A percentile compares a stretch with the other conserved stretches of the same genome.
These are phyloP conservation scores for Kuraishia hungarica DNA, from an alignment of 805 yeast genomes.

Conservation along the genomic window DNA sequence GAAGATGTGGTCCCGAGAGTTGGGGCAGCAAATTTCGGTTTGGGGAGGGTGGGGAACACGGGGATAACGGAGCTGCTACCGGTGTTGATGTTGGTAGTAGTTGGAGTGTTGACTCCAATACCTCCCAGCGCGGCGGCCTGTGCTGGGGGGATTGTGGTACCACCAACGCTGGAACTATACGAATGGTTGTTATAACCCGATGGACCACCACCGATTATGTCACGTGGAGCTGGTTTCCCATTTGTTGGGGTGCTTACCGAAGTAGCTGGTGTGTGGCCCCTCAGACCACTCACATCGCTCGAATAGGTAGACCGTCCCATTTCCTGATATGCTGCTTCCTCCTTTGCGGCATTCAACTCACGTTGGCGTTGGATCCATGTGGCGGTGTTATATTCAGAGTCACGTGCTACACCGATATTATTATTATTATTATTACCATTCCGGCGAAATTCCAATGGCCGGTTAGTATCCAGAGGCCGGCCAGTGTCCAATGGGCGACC, in stretches of 20 bases:
- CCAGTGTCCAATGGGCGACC: no score
- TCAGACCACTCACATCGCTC: background rate
- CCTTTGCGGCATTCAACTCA: background rate
- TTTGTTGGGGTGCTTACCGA: background rate
- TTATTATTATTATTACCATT: no score
- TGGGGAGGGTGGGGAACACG: background rate
- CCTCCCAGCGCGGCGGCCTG: no score
- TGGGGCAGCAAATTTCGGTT: background rate
- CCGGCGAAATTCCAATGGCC: background rate
- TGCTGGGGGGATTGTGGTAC: background rate
- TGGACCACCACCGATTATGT: background rate
- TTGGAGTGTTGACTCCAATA: no score
- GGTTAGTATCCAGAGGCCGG: background rate
- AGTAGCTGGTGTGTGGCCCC: background rate
- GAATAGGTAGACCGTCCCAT: background rate
- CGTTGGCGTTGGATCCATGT: constrained; percentile 1
- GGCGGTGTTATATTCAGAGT: background rate
- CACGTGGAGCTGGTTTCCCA: background rate
- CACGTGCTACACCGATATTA: background rate
- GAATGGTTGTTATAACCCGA: background rate
- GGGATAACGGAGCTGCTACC: background rate
- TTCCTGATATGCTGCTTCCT: background rate
- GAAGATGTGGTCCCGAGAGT: background rate
- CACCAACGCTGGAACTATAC: background rate
- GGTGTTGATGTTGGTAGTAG: no score